These are phyloP conservation scores for Fibroporia radiculosa DNA, from an alignment of 768 basidiomycete genomes.

Conservation along the genomic window DNA sequence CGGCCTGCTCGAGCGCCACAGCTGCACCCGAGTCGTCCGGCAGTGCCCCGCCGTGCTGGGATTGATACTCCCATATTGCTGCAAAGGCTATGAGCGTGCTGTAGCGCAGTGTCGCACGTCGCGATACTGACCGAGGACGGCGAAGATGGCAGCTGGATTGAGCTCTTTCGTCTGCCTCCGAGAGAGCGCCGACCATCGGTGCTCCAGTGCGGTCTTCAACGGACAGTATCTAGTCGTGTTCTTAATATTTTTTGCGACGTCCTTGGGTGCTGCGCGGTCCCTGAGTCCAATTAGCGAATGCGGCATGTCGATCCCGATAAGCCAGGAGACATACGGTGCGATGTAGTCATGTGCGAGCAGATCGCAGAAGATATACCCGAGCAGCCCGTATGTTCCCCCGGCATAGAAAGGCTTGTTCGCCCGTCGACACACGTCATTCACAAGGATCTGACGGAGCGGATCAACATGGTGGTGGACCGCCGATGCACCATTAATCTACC, in stretches of 20 bases:
- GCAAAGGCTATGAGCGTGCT: not conserved
- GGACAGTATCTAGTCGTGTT: slow-evolving; percentile 58
- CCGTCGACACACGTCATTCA: slow-evolving; percentile 76
- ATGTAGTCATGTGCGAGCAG: slow-evolving; percentile 83
- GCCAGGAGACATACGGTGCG: slow-evolving; percentile 52
- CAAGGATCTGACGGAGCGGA: slow-evolving; percentile 43
- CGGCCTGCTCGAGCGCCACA: slow-evolving; percentile 55
- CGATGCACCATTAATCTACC: slow-evolving; percentile 39
- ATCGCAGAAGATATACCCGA: slow-evolving; percentile 94
- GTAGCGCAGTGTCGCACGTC: slow-evolving; percentile 3
- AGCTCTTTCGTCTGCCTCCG: slow-evolving; percentile 76
- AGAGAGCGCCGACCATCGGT: slow-evolving; percentile 63
- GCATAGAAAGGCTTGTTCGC: slow-evolving; percentile 77
- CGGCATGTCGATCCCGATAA: not conserved
- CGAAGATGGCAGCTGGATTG: slow-evolving; percentile 68
- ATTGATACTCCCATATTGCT: slow-evolving; percentile 86
- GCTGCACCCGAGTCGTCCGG: slow-evolving; percentile 43
- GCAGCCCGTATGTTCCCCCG: slow-evolving; percentile 85
- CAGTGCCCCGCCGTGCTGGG: slow-evolving; percentile 43
- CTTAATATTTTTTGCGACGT: slow-evolving; percentile 51
- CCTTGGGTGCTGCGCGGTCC: slow-evolving; percentile 54
- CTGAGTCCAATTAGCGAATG: slow-evolving; percentile 28
- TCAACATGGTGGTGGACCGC: not conserved
- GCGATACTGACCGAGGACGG: slow-evolving; percentile 53
- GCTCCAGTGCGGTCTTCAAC: slow-evolving; percentile 51